phyloP scores from a whole-genome alignment of 2,329 filamentous ascomycete genomes.

The Chaetothyriales sp. region DNA sequence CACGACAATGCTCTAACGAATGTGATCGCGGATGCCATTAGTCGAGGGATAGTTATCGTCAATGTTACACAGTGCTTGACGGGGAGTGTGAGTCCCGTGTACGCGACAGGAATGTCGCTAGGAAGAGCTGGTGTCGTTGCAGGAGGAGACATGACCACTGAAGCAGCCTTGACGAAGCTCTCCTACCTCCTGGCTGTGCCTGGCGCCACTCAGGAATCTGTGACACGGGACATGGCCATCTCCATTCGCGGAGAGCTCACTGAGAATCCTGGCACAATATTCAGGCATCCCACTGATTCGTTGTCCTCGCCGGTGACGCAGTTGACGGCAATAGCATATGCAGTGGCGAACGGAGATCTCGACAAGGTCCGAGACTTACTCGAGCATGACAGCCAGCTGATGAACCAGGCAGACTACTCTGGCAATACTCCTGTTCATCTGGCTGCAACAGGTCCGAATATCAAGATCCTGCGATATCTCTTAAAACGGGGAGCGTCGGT shows the following conservation, averaged over 20 bases:
- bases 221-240: conserved; percentile 55
- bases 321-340: conserved; percentile 64
- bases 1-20: conserved; percentile 63
- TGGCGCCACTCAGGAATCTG: conserved; percentile 46
- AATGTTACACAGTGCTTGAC: conserved; percentile 77
- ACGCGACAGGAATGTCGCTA: conserved; percentile 61
- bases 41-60: conserved; percentile 69
- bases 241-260: conserved; percentile 77
- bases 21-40: conserved; percentile 61
- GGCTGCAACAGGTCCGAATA: conserved; percentile 40
- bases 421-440: conserved; percentile 57
- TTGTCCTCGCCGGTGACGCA: conserved; percentile 45
- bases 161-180: conserved; percentile 81
- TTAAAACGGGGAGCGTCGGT: conserved; percentile 34
- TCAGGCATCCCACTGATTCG: conserved; percentile 50
- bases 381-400: conserved; percentile 49
- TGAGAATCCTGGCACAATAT: conserved; percentile 55
- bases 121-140: conserved; percentile 76
- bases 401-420: conserved; percentile 65
- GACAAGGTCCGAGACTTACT: conserved; percentile 52
- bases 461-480: conserved; percentile 41
- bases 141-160: conserved; percentile 51
- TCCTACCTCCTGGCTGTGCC: conserved; percentile 66
- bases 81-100: conserved; percentile 62
- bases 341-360: conserved; percentile 57